phyloP scores from a whole-genome alignment of 208 protist species.

The Leishmania tarentolae region DNA sequence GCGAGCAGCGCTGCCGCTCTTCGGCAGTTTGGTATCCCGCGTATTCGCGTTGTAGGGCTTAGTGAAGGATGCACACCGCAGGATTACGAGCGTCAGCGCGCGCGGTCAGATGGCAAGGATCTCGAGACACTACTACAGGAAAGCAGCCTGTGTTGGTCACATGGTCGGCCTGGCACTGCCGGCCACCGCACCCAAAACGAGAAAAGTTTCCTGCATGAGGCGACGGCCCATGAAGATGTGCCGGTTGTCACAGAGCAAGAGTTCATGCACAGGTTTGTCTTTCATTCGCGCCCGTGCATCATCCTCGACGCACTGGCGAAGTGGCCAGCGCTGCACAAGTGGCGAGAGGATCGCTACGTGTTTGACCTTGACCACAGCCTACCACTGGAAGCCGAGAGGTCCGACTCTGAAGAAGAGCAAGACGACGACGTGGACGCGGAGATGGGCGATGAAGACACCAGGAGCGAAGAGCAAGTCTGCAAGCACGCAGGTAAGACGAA shows the following conservation, averaged over 20 bases:
- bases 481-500: background rate
- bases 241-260: conserved; percentile 67
- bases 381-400: conserved; percentile 31
- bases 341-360: conserved; percentile 77
- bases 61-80: conserved; percentile 38
- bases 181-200: conserved; percentile 19
- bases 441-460: conserved; percentile 9
- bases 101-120: conserved; percentile 24
- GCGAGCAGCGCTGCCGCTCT: conserved; percentile 57
- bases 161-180: conserved; percentile 7
- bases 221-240: conserved; percentile 15
- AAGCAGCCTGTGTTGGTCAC: conserved; percentile 17
- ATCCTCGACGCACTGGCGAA: conserved; percentile 73
- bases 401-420: conserved; percentile 13
- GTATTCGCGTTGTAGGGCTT: conserved; percentile 72
- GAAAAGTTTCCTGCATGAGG: conserved; percentile 6
- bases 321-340: conserved; percentile 75
- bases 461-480: background rate
- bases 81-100: conserved; percentile 20
- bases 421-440: conserved; percentile 33
- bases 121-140: conserved; percentile 35
- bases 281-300: conserved; percentile 78
- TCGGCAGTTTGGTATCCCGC: conserved; percentile 70
- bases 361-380: conserved; percentile 73
- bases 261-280: conserved; percentile 89